These are phyloP conservation scores for Chlorella vulgaris DNA, from an alignment of 139 green algal genomes.

Conservation along the genomic window DNA sequence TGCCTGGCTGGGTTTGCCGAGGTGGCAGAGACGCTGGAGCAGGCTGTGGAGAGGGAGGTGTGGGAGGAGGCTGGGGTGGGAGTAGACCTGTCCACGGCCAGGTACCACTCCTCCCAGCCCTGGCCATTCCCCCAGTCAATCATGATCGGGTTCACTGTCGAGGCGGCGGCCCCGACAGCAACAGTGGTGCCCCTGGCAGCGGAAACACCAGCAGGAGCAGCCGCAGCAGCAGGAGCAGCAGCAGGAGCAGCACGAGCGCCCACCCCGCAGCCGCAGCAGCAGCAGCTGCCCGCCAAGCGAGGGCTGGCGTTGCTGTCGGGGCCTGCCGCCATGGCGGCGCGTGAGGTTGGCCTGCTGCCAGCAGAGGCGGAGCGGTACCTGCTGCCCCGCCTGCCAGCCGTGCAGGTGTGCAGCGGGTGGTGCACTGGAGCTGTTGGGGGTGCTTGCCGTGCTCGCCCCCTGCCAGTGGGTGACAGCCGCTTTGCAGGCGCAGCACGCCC, in stretches of 20 bases:
- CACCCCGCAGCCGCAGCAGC: background rate
- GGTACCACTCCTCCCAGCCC: slow-evolving; percentile 78
- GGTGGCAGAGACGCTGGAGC: slow-evolving; percentile 84
- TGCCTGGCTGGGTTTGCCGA: slow-evolving; percentile 77
- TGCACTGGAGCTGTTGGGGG: background rate
- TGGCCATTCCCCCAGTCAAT: slow-evolving; percentile 89
- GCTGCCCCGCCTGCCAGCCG: slow-evolving; percentile 10
- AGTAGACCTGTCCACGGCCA: slow-evolving; percentile 45
- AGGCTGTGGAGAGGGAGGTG: slow-evolving; percentile 75
- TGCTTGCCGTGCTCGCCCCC: background rate
- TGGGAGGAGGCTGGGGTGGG: slow-evolving; percentile 66
- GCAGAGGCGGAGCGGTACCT: slow-evolving; percentile 26
- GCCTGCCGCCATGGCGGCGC: slow-evolving; percentile 25
- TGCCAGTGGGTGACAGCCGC: no score
- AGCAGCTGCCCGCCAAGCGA: background rate
- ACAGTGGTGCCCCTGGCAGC: background rate
- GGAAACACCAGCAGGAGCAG: background rate
- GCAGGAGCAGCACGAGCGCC: background rate
- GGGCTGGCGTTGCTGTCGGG: slow-evolving; percentile 18
- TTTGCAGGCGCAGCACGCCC: no score
- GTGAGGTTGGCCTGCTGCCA: slow-evolving; percentile 38
- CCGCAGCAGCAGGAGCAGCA: background rate
- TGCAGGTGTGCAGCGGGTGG: slow-evolving; percentile 5
- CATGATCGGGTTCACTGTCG: slow-evolving; percentile 80
- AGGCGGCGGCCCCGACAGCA: slow-evolving; percentile 13